Base-by-base conservation (phyloP, 176 grass and related monocot species). In the Avena atlantica region DNA sequence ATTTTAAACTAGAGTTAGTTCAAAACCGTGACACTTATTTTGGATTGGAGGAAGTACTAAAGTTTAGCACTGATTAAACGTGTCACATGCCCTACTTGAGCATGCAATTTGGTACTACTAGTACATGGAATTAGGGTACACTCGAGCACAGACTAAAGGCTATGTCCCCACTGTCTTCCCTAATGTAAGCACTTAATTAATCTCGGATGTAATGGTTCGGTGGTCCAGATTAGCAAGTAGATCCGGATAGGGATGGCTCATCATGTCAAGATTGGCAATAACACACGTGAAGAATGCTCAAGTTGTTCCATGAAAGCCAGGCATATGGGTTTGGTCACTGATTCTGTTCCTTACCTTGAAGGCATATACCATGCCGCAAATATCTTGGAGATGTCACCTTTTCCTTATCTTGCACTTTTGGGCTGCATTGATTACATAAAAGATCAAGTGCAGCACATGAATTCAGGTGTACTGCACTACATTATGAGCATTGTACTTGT, bases 221-320 rank as follows among this genome's bases (percentile, higher is more conserved):
- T 76, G 60, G 70, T 76, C 84, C 88, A 53, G 79, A 61, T 78
- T 37, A 37, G 36, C 36, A 37, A 37, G 36, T 37, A 37, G 36
- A 37, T 37, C 36, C 3, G 36, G 36, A 37, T 37, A 62, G 56
- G 47, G 14, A 51, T 52, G 63, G 36, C 6, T 57, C 15, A n/a
- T 77, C 47, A 42, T 21, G 6, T 76, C 23, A 50, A 50, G 86
- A 52, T 67, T 76, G 56, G 52, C n/a, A 82, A 55, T 78, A 56
- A 27, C 8, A 12, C 89, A 87, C 48, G 89, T 87, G 89, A 78
- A 83, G 55, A 70, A 90, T 83, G 87, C 63, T 56, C 34, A 53
- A 71, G 51, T 47, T 83, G 84, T 78, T 79, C 57, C 80, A 87
- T 83, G 34, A 20, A 83, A 83, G 78, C 70, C 70, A 89, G 76